Conservation (phyloP, 1,139 yeast species). For the Suhomyces kunorum region DNA sequence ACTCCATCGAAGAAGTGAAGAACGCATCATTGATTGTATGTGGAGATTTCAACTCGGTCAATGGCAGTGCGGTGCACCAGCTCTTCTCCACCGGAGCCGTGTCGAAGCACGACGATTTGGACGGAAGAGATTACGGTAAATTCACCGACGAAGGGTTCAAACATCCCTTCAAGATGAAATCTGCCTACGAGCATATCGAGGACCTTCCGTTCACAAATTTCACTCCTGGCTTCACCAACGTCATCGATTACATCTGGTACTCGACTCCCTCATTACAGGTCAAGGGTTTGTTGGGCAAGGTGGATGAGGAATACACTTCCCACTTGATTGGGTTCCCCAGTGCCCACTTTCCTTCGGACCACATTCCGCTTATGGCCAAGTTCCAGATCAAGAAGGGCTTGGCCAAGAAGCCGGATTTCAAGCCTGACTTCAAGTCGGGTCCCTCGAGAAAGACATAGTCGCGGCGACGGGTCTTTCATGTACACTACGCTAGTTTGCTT, state of each 20-base stretch:
- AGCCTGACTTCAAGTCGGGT: constrained; percentile 54
- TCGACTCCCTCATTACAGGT: constrained; percentile 77
- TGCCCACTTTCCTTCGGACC: constrained; percentile 93
- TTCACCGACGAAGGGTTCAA: constrained; percentile 88
- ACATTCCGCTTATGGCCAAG: constrained; percentile 78
- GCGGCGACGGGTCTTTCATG: constrained; percentile 7
- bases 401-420: constrained; percentile 44
- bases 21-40: constrained; percentile 77
- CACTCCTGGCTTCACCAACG: constrained; percentile 90
- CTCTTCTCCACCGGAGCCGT: constrained; percentile 78
- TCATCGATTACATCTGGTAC: constrained; percentile 95
- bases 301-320: constrained; percentile 74
- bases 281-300: constrained; percentile 80
- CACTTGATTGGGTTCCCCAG: constrained; percentile 91
- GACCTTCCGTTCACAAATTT: constrained; percentile 94
- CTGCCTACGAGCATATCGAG: constrained; percentile 81
- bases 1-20: constrained; percentile 55
- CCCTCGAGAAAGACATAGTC: constrained; percentile 51
- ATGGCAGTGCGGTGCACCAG: constrained; percentile 89
- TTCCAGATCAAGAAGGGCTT: constrained; percentile 64
- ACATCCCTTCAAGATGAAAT: constrained; percentile 77
- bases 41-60: constrained; percentile 93
- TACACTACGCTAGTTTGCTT: constrained; percentile 13
- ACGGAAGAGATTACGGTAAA: constrained; percentile 86
- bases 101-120: constrained; percentile 74